A percentile compares a stretch with the other conserved stretches of the same genome.
phyloP scores from a whole-genome alignment of 2,329 filamentous ascomycete genomes.

The Fusarium sp. region DNA sequence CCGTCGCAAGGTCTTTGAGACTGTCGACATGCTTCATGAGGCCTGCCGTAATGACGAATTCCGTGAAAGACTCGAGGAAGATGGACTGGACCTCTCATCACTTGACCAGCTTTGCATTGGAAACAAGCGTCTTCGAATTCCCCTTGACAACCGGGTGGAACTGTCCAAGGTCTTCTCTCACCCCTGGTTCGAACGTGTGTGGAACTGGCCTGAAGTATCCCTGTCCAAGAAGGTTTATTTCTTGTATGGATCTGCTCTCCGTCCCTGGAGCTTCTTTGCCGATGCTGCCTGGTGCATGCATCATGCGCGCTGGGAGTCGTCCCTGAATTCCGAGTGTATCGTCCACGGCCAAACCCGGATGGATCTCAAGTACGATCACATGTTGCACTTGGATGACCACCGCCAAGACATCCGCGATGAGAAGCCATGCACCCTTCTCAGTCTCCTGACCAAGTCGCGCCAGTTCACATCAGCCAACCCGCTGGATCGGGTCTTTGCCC shows the following conservation, averaged over 20 bases:
- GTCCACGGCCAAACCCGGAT: slow-evolving; percentile 11
- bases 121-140: slow-evolving; percentile 10
- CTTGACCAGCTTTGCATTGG: slow-evolving; percentile 12
- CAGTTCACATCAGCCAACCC: slow-evolving; percentile 11
- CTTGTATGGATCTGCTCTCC: slow-evolving; percentile 8
- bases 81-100: slow-evolving; percentile 9
- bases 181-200: slow-evolving; percentile 11
- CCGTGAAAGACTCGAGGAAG: slow-evolving; percentile 3
- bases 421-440: slow-evolving; percentile 4
- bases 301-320: slow-evolving; percentile 13
- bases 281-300: slow-evolving; percentile 15
- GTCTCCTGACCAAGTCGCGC: slow-evolving; percentile 11
- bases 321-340: slow-evolving; percentile 11
- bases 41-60: slow-evolving; percentile 13
- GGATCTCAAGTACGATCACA: slow-evolving; percentile 16
- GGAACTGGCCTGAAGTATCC: slow-evolving; percentile 16
- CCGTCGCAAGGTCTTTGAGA: slow-evolving; percentile 14
- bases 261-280: slow-evolving; percentile 14
- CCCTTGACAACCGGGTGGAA: slow-evolving; percentile 7
- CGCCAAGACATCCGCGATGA: slow-evolving; percentile 4
- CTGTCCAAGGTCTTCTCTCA: slow-evolving; percentile 13
- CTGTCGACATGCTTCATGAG: slow-evolving; percentile 12
- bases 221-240: slow-evolving; percentile 17
- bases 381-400: slow-evolving; percentile 10
- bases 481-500: slow-evolving; percentile 9